Conservation (phyloP, 208 protist species). For the Leishmania lainsoni region DNA sequence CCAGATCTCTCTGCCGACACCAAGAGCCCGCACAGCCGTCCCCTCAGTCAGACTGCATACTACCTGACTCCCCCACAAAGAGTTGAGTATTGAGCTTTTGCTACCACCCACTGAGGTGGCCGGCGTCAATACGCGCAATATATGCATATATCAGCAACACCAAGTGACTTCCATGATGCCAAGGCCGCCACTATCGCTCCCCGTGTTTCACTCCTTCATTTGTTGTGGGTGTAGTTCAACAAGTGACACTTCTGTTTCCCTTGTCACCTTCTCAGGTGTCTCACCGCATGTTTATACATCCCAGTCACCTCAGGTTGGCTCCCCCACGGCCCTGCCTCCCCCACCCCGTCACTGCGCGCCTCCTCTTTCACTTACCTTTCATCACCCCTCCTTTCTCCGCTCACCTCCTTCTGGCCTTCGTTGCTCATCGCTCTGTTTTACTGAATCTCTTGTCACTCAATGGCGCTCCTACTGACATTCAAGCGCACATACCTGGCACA, state of each 20-base stretch:
- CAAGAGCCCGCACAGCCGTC: neutral
- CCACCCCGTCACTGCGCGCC: neutral
- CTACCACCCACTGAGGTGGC: neutral
- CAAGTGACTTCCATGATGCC: neutral
- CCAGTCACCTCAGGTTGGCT: neutral
- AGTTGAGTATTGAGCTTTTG: neutral
- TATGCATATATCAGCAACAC: neutral
- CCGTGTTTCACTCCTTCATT: neutral
- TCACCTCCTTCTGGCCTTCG: neutral
- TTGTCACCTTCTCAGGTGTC: neutral
- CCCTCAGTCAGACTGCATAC: neutral
- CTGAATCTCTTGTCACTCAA: too few relatives aligned
- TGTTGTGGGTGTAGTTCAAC: neutral
- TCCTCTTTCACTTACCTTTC: neutral
- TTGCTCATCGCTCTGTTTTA: too few relatives aligned
- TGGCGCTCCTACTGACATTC: neutral
- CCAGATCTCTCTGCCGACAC: neutral
- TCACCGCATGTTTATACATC: neutral
- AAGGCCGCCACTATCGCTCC: neutral
- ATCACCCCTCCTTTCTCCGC: neutral
- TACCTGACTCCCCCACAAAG: neutral
- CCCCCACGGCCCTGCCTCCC: neutral
- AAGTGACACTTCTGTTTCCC: neutral
- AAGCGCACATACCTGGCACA: neutral
- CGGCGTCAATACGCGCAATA: neutral